phyloP scores from a whole-genome alignment of 2,329 filamentous ascomycete genomes.

The Aureobasidium sp. region DNA sequence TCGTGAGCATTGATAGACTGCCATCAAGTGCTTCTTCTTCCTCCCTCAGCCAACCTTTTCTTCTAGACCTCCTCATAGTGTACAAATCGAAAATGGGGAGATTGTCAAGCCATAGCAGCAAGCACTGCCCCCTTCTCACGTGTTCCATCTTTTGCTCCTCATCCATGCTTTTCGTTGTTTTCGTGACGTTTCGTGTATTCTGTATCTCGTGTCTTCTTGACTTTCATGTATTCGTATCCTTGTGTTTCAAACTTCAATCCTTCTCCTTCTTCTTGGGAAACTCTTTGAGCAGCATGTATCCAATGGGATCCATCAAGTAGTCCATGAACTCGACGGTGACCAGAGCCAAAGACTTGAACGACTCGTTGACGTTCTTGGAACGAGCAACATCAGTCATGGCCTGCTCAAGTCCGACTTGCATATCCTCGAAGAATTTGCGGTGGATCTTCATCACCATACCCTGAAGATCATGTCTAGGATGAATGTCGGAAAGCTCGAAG shows the following conservation, averaged over 20 bases:
- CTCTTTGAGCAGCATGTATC: not conserved
- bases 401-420: not conserved
- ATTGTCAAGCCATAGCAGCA: not conserved
- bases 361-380: not conserved
- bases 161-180: not conserved
- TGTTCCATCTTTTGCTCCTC: not conserved
- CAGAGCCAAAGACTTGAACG: not conserved
- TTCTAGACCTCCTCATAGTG: not conserved
- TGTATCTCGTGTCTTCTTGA: not conserved
- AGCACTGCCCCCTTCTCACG: not conserved
- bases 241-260: not conserved
- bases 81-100: not conserved
- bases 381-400: slow-evolving; percentile 1
- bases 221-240: not conserved
- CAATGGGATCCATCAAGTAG: not conserved
- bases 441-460: not conserved
- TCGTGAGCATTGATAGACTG: not conserved
- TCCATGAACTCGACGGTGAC: not conserved
- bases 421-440: not conserved
- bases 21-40: not conserved
- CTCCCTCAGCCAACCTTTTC: not conserved
- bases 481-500: not conserved
- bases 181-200: not conserved
- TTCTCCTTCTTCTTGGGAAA: not conserved
- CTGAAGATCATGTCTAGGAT: not conserved